Base-by-base conservation (phyloP, 148 eudicot species). In the Hydrangea macrophylla region DNA sequence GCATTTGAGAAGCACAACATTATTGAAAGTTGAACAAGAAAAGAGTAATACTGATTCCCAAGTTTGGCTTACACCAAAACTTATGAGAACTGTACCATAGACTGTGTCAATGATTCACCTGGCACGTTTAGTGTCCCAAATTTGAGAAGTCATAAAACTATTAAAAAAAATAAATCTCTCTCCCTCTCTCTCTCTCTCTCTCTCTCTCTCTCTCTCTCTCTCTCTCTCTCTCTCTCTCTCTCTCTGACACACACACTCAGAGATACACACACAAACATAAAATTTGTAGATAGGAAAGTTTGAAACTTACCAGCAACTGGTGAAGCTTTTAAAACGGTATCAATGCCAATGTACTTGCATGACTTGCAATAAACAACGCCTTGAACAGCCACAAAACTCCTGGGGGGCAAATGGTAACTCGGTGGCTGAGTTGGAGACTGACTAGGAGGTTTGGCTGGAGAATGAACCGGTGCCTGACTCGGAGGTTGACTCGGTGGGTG, bases 331-430 rank as follows among this genome's bases (percentile, higher is more conserved):
- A 55, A 10, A 60, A 89, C 81, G 28, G 96, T 83, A 35, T 87
- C 81, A 64, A 82, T 65, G 28, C 92, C 98, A 45, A 50, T 22
- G 48, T 64, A 85, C 72, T 75, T 75, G 69, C 93, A 88, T 42
- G 82, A 70, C 58, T 88, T 88, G 78, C 93, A 88, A 67, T 73
- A 85, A 31, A 88, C 88, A 64, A 85, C 74, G 2, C 93, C 93
- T 42, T 82, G 80, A 3, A 88, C 80, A 6, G 86, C 84, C 7
- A 85, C 80, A 9, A 37, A 54, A 27, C 74, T 77, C 69, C 76
- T 72, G 2, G 69, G 60, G 23, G 70, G 53, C 3, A 23, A 65
- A 23, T 37, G 42, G 10, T 42, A 42, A 12, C 22, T 33, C 6
- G 78, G 78, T 36, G 78, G 73, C 2, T 58, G 64, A 31, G 11